Evolutionary conservation across 805 yeast species (phyloP), one percentile per base, ranked within the genome.

Genomic region (Cyberlindnera mrakii): DNA sequence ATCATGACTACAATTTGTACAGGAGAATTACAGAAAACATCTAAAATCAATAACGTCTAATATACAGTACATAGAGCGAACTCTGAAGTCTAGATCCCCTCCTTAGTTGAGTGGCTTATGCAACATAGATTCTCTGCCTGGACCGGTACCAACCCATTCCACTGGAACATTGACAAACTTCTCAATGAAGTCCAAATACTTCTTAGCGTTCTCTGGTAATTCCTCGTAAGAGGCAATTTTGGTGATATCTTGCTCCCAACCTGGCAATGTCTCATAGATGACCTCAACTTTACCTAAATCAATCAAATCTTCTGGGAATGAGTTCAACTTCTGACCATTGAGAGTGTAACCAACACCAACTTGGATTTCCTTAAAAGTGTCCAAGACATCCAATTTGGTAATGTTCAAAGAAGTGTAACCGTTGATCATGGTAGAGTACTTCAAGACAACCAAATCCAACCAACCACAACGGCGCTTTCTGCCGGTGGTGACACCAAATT

Each of bases 381-480:
- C 99, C 57, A 93, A 77, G 35, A 93, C 96, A 60, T 93, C 99
- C 60, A 93, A 78, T 67, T 93, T 93, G 55, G 99, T 93, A 63
- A 93, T 83, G 75, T 93, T 93, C 63, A 93, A 73, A 40, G 85
- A 76, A 37, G 99, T 93, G 77, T 91, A 93, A 44, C 99, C 99
- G 62, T 93, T 93, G 65, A 93, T 87, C 62, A 82, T 67, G 45
- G 89, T 80, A 32, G 97, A 88, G 70, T 93, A 91, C 65, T 85
- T 86, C 66, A 93, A 72, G 23, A 93, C 96, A 19, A 93, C 98
- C 57, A 93, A 73, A 68, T 93, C 99, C 62, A 93, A 80, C 99
- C 99, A 93, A 45, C 99, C 99, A 67, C 99, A 93, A 70, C 99
- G 82, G 74, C 99, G 85, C 77, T 90, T 89, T 72, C 99, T 83